Percentiles rank a stretch among this genome's conserved stretches.
These are phyloP conservation scores for Bidens hawaiensis DNA, from an alignment of 140 eudicot species.

Conservation along the genomic window DNA sequence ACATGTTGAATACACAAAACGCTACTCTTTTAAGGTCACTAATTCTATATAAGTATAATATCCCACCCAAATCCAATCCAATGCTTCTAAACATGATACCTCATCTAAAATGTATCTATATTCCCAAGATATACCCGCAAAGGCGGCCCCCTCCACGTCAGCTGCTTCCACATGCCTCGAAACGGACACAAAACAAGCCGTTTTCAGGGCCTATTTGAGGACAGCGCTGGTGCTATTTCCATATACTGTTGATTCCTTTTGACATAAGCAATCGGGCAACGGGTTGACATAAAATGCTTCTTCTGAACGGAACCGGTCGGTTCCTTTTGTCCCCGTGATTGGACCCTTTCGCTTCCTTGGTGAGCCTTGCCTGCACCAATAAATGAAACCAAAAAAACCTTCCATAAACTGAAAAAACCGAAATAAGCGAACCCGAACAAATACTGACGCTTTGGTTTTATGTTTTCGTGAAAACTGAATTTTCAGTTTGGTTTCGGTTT, in stretches of 20 bases:
- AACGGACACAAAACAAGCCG: conserved; percentile 3
- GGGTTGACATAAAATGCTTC: conserved; percentile 95
- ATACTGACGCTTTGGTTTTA: too few relatives aligned
- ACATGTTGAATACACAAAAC: conserved; percentile 31
- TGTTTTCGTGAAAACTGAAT: too few relatives aligned
- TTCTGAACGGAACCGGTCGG: conserved; percentile 87
- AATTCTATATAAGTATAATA: conserved; percentile 8
- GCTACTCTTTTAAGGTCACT: not conserved
- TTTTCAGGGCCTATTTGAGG: conserved; percentile 25
- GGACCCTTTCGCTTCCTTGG: conserved; percentile 96
- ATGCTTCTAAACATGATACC: conserved; percentile 12
- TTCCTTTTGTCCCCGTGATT: conserved; percentile 86
- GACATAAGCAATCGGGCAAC: conserved; percentile 89
- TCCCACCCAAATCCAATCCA: conserved; percentile 8
- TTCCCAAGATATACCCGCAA: conserved; percentile 11
- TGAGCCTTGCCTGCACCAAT: conserved; percentile 73
- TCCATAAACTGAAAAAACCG: too few relatives aligned
- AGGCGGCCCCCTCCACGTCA: not conserved
- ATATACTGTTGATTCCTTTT: conserved; percentile 24
- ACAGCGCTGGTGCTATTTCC: conserved; percentile 23
- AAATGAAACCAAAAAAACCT: not conserved
- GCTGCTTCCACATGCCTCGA: conserved; percentile 6
- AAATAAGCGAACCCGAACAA: too few relatives aligned
- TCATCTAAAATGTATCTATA: conserved; percentile 24
- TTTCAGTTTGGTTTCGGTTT: too few relatives aligned